A percentile compares a stretch with the other conserved stretches of the same genome.
phyloP scores from a whole-genome alignment of 2,329 filamentous ascomycete species.

The Epichloe aotearoae region DNA sequence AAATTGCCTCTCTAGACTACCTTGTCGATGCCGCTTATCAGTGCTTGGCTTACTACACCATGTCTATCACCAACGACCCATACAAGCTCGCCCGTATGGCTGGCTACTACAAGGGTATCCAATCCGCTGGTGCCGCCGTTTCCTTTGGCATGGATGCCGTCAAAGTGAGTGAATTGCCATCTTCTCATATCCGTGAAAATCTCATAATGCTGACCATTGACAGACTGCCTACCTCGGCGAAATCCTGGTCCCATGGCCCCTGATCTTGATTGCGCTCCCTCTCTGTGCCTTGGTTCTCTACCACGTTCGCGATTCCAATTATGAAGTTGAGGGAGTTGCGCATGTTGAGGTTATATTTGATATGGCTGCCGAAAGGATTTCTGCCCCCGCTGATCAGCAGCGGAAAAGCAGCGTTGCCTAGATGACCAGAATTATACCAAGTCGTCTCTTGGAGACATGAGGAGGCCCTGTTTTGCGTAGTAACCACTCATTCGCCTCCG shows the following conservation, averaged over 20 bases:
- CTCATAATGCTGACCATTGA: not conserved
- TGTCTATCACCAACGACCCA: constrained; percentile 61
- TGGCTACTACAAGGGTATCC: constrained; percentile 71
- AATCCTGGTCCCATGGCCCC: constrained; percentile 3
- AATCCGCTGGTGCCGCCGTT: constrained; percentile 57
- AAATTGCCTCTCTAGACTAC: constrained; percentile 8
- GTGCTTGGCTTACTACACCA: constrained; percentile 58
- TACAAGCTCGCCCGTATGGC: constrained; percentile 63
- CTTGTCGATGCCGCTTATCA: constrained; percentile 15
- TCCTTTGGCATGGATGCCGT: constrained; percentile 22
- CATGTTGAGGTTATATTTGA: not conserved
- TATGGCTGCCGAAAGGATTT: not conserved
- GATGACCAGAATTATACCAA: too few relatives aligned
- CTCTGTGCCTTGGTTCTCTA: constrained; percentile 4
- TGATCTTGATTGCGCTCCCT: constrained; percentile 2
- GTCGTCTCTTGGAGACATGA: too few relatives aligned
- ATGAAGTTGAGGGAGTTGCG: not conserved
- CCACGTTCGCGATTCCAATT: constrained; percentile 2
- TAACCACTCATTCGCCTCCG: too few relatives aligned
- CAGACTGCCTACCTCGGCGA: constrained; percentile 4
- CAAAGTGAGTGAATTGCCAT: constrained; percentile 9
- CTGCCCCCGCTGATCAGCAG: not conserved
- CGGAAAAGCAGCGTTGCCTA: not conserved
- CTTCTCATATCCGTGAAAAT: not conserved
- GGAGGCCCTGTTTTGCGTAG: too few relatives aligned